Conservation (phyloP, 2,329 filamentous ascomycete species). For the Nothophoma quercina region DNA sequence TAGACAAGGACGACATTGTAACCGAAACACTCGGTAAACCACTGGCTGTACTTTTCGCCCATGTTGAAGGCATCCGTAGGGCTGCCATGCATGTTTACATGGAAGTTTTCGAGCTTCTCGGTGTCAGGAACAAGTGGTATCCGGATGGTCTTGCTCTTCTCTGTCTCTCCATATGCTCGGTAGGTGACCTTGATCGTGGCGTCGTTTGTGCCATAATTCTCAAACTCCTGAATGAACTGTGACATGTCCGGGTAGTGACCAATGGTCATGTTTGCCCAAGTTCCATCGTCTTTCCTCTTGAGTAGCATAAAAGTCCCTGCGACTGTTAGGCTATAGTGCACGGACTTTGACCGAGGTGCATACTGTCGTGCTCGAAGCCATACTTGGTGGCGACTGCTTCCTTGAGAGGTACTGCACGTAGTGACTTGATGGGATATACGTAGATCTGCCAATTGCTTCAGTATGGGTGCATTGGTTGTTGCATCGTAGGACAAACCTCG, state of each 20-base stretch:
- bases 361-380: conserved; percentile 57
- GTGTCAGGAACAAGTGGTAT: conserved; percentile 53
- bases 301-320: conserved; percentile 51
- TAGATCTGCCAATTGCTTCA: conserved; percentile 47
- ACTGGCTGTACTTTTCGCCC: conserved; percentile 51
- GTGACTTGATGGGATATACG: conserved; percentile 58
- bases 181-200: conserved; percentile 51
- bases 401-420: conserved; percentile 50
- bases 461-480: background rate
- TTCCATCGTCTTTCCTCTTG: conserved; percentile 45
- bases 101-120: conserved; percentile 43
- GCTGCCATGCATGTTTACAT: conserved; percentile 55
- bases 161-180: conserved; percentile 43
- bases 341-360: background rate
- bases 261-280: conserved; percentile 53
- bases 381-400: conserved; percentile 52
- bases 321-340: background rate
- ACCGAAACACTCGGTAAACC: conserved; percentile 56
- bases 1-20: conserved; percentile 54
- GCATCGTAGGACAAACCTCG: conserved; percentile 31
- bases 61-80: conserved; percentile 54
- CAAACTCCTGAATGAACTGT: conserved; percentile 52
- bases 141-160: conserved; percentile 38
- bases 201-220: conserved; percentile 33
- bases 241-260: conserved; percentile 51